phyloP scores from a whole-genome alignment of 257 asterid species.

The Solanum chaucha region DNA sequence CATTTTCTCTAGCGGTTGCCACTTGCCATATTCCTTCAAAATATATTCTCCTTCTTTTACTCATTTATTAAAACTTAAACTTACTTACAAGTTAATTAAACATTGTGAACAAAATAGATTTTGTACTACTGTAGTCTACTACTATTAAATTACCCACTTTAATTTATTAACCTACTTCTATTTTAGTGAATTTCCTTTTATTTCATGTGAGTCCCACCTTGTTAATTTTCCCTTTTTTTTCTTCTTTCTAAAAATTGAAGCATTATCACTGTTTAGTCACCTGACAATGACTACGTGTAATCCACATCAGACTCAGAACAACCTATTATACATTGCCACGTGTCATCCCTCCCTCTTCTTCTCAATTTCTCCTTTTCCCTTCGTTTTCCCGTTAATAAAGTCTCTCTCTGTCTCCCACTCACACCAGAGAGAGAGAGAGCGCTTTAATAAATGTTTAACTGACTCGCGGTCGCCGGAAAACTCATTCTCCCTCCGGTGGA shows the following conservation, averaged over 20 bases:
- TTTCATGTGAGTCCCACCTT: background rate
- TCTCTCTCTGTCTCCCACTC: conserved; percentile 1
- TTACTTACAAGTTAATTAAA: background rate
- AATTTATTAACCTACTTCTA: background rate
- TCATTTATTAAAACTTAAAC: background rate
- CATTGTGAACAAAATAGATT: background rate
- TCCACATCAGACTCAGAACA: conserved; percentile 12
- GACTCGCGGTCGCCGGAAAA: conserved; percentile 31
- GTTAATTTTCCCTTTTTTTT: background rate
- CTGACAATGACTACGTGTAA: conserved; percentile 1
- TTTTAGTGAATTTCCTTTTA: background rate
- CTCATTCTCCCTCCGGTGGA: conserved; percentile 3
- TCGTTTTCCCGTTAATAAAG: conserved; percentile 4
- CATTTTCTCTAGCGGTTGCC: background rate
- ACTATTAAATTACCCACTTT: background rate
- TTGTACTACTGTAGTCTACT: background rate
- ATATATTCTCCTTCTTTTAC: background rate
- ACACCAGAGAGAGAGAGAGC: conserved; percentile 4
- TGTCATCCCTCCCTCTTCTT: background rate
- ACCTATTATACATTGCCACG: background rate
- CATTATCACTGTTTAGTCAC: background rate
- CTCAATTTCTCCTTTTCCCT: background rate
- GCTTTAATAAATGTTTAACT: conserved; percentile 25
- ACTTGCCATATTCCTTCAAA: background rate
- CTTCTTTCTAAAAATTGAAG: background rate